Base-by-base conservation (phyloP, 331 rosid species). In the Quercus lobata region DNA sequence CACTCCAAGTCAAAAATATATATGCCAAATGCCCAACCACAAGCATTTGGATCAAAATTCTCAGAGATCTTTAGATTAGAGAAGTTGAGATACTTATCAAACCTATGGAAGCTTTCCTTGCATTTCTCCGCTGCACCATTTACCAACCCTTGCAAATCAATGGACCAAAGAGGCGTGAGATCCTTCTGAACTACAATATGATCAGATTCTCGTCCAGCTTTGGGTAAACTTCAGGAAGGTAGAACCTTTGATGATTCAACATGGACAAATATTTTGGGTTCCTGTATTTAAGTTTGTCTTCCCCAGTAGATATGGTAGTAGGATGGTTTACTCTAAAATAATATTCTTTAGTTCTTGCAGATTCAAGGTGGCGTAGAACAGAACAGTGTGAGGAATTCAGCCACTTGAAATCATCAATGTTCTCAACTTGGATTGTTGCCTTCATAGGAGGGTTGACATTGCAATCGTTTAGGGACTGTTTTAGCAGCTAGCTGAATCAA, bases 11-110 rank as follows among this genome's bases (percentile, higher is more conserved):
- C 99, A 60, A 96, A 93, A 49, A 96, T 85, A 72, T 96, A 91
- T 96, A 93, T 90, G 24, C 97, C 99, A 66, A 96, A 93, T 54
- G 99, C 99, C 99, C 99, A 96, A n/a, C 89, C 98, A 56, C 99
- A 96, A 19, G 94, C 93, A 79, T 96, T 98, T 16, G 99, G 98
- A 79, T 96, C 99, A 80, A 90, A 89, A 86, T 91, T 96, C 0
- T 98, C 83, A 88, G 96, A 93, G 82, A 96, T 91, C 71, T 93
- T 80, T 72, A 93, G 24, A 78, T 80, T 91, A 61, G 99, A 96
- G 90, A 96, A 93, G 81, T 96, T 96, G 83, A 93, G 93, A 89
- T 88, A 91, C 88, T 92, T 96, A 86, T 93, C 90, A 71, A 88
- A 91, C 41, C 99, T 94, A 78, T 96, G 99, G 83, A 90, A 96